Conservation (phyloP, 495 filamentous ascomycete species). For the Amphirosellinia nigrospora region DNA sequence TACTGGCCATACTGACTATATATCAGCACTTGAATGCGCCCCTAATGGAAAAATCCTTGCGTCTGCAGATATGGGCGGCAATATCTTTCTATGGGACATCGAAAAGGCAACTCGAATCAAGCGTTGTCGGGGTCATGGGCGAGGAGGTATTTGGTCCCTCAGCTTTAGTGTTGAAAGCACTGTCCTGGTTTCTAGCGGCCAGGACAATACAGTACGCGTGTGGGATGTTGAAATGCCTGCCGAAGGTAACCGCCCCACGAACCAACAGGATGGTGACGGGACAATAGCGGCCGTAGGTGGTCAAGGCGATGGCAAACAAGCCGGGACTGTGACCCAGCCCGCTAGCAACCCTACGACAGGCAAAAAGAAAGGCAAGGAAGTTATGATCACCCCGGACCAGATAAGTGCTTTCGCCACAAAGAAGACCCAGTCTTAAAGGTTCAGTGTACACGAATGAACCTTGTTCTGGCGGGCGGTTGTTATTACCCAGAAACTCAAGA, state of each 20-base stretch:
- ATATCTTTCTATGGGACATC: conserved; percentile 93
- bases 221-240: conserved; percentile 83
- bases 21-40: conserved; percentile 82
- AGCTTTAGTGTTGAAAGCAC: conserved; percentile 89
- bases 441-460: conserved; percentile 89
- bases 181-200: conserved; percentile 84
- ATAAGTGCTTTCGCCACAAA: conserved; percentile 93
- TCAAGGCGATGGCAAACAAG: conserved; percentile 59
- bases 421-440: conserved; percentile 96
- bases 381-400: conserved; percentile 88
- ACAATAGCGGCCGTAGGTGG: conserved; percentile 54
- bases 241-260: conserved; percentile 46
- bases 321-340: conserved; percentile 36
- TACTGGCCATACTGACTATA: conserved; percentile 83
- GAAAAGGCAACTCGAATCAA: conserved; percentile 81
- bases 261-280: conserved; percentile 44
- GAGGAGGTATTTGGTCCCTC: conserved; percentile 91
- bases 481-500: conserved; percentile 60
- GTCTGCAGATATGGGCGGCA: conserved; percentile 82
- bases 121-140: conserved; percentile 90
- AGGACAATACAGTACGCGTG: conserved; percentile 89
- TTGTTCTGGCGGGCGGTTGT: conserved; percentile 85
- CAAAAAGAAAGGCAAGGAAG: conserved; percentile 89
- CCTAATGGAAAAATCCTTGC: conserved; percentile 88
- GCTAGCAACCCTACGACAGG: conserved; percentile 56